Evolutionary conservation across 352 stramenopile genomes (phyloP), one percentile per base, ranked within the genome.

Genomic region (Phytophthora ohioensis): DNA sequence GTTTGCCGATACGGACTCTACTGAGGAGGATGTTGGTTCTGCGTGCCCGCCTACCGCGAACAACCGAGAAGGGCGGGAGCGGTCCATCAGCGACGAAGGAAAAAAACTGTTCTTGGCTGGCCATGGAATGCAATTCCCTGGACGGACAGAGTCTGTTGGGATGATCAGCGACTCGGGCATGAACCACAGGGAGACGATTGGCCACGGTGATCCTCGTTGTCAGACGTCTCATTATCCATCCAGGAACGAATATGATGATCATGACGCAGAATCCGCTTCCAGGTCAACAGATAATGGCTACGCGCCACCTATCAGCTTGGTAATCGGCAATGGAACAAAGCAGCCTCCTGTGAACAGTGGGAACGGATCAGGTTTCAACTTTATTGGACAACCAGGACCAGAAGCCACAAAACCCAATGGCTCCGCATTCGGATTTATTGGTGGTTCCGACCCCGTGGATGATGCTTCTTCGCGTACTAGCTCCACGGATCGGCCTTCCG

Each of bases 371-470:
- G 64, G 75, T 3, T 83, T 81, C 45, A 76, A 79, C 58, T 76
- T 71, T 38, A 77, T 81, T 41, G 71, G 51, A 35, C 53, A 71
- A 48, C n/a, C 67, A 41, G 48, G 49, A 46, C 17, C 65, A 38
- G 69, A 71, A 68, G 32, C 17, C 12, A 34, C 57, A 0, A 67
- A 74, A 49, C 35, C 62, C 15, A 74, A 70, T 49, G 71, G 64
- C 32, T 97, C 90, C 15, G 88, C 90, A 2, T 97, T 97, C 46
- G 85, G 82, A 1, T 97, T 97, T 58, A 93, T 97, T 59, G 66
- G 78, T 4, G 81, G 61, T 17, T 69, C 71, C 9, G 69, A 88
- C 39, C 46, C 64, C 13, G 76, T 84, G 9, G 76, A 86, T 10
- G 76, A 92, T 30, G 70, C 69, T 35, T 79, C 71, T 27, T 87